These are phyloP conservation scores for Colletotrichum tropicicola DNA, from an alignment of 2,329 filamentous ascomycete species.

Conservation along the genomic window DNA sequence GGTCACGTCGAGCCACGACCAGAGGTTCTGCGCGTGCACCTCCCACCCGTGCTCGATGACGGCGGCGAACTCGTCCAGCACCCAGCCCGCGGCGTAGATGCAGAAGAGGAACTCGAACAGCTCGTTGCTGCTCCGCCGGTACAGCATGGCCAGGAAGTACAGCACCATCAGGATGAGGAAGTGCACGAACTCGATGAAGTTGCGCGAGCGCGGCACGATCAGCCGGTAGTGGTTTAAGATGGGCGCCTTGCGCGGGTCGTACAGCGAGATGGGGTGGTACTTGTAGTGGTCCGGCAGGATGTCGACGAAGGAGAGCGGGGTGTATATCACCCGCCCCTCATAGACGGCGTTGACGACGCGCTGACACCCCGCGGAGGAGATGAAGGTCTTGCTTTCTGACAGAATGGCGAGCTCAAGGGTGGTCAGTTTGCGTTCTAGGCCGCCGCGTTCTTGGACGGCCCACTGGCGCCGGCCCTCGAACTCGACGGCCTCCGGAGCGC, in stretches of 20 bases:
- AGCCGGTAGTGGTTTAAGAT: conserved; percentile 77
- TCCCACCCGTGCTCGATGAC: conserved; percentile 73
- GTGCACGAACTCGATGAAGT: conserved; percentile 71
- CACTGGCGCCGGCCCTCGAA: conserved; percentile 41
- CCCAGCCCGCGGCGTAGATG: conserved; percentile 74
- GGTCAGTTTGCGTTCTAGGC: conserved; percentile 65
- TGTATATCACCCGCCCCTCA: conserved; percentile 74
- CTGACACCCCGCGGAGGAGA: conserved; percentile 72
- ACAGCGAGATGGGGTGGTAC: conserved; percentile 73
- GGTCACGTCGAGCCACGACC: conserved; percentile 78
- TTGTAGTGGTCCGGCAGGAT: conserved; percentile 80
- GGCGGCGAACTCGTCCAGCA: conserved; percentile 71
- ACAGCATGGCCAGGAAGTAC: conserved; percentile 71
- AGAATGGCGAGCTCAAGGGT: conserved; percentile 78
- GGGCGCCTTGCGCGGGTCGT: conserved; percentile 72
- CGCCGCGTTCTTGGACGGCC: conserved; percentile 47
- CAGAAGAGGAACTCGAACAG: conserved; percentile 67
- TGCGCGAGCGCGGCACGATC: conserved; percentile 74
- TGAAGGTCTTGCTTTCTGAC: conserved; percentile 74
- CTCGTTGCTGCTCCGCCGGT: conserved; percentile 59
- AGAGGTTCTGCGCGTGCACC: conserved; percentile 78
- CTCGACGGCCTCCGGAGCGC: conserved; percentile 68
- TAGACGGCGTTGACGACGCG: conserved; percentile 78
- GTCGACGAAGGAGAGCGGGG: conserved; percentile 74
- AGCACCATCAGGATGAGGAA: conserved; percentile 71